Base-by-base conservation (phyloP, 108 stramenopile genomes). In the Skeletonema grethae region DNA sequence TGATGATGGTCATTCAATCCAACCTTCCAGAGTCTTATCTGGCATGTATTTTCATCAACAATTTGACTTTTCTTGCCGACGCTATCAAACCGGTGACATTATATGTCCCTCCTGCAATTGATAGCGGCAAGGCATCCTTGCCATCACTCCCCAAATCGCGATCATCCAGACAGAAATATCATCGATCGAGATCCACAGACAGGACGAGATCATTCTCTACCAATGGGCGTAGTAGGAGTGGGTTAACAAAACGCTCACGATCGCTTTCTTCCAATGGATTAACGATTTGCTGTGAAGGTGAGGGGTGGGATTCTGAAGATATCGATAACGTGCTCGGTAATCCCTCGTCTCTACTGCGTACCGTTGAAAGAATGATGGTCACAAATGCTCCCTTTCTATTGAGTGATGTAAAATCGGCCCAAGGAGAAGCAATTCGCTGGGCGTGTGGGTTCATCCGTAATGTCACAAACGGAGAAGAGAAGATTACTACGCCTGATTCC, bases 371-470 rank as follows among this genome's bases (percentile, higher is more conserved):
- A 70, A 82, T 92, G 20, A 75, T 94, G 57, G 20, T 61, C 16
- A 87, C 90, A 41, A 96, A 93, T 82, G 92, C 94, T 16, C 94
- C 94, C 28, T 61, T 61, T 61, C 10, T 61, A 7, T 61, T 61
- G 32, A 61, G 60, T 20, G 24, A 25, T 32, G 32, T 61, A 0
- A 32, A 25, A 61, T 80, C 94, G 18, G 91, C 85, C 55, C 92
- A 96, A 82, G 87, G 87, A 16, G 95, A 96, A 75, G 95, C 90
- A 10, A 92, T 94, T 18, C 91, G 95, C 65, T 94, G 95, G 95
- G 91, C 90, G 24, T 94, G 93, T 63, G 95, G 95, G 72, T 85
- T 96, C 65, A 92, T 96, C 80, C 94, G 93, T 86, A 96, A 96
- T 65, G 82, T 96, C 41, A 61, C 60, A 61, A 16, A 57, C 4